phyloP scores from a whole-genome alignment of 78 protist genomes.

The Monosiga brevicollis region DNA sequence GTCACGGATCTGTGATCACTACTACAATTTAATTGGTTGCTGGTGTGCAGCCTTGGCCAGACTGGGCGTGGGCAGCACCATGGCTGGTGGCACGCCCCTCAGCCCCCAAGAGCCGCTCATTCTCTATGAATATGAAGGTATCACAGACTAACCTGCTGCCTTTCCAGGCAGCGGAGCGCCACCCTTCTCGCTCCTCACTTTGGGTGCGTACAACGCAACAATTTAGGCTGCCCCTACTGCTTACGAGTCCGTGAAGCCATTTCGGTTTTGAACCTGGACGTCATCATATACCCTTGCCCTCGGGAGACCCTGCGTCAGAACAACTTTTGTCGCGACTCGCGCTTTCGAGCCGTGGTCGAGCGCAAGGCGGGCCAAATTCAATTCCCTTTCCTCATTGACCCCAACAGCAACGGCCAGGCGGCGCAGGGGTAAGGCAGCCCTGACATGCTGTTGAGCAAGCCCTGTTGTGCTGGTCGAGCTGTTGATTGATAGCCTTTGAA shows the following conservation, averaged over 20 bases:
- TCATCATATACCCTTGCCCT: background rate
- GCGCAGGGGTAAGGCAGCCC: too few relatives aligned
- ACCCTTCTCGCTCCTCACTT: too few relatives aligned
- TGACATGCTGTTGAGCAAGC: too few relatives aligned
- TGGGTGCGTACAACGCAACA: too few relatives aligned
- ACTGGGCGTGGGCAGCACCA: background rate
- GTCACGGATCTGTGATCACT: background rate
- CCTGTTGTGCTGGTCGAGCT: too few relatives aligned
- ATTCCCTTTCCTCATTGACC: background rate
- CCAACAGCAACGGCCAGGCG: background rate
- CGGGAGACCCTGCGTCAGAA: background rate
- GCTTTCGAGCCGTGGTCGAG: background rate
- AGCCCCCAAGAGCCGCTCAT: background rate
- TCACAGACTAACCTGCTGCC: too few relatives aligned
- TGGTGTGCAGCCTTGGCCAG: background rate
- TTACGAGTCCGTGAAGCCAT: background rate
- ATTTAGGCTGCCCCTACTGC: background rate
- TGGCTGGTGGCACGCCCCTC: background rate
- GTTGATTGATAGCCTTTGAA: too few relatives aligned
- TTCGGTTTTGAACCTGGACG: background rate
- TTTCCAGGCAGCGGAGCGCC: too few relatives aligned
- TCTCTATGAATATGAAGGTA: background rate
- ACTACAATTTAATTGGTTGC: background rate
- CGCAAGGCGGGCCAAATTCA: background rate
- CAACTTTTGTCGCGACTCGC: background rate